phyloP scores from a whole-genome alignment of 1,284 basidiomycete genomes.

The Cystobasidium sp. region DNA sequence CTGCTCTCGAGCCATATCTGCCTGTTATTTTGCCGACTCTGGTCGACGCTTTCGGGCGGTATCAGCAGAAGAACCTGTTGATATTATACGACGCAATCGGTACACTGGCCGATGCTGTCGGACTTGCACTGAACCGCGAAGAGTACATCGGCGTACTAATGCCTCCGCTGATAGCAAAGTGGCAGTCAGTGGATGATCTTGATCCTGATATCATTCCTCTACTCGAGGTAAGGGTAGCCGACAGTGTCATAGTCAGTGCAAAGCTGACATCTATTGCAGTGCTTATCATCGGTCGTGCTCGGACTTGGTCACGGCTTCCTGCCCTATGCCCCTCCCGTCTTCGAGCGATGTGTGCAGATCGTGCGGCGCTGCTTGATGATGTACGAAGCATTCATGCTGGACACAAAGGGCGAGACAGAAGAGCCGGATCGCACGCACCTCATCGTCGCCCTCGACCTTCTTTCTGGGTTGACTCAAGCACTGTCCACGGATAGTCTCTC shows the following conservation, averaged over 20 bases:
- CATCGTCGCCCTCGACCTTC: constrained; percentile 92
- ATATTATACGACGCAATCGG: constrained; percentile 98
- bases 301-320: constrained; percentile 91
- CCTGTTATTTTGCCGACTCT: constrained; percentile 93
- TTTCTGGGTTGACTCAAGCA: constrained; percentile 94
- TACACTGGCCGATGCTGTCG: constrained; percentile 95
- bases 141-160: constrained; percentile 92
- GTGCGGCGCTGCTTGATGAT: constrained; percentile 78
- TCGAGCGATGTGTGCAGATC: constrained; percentile 85
- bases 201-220: constrained; percentile 93
- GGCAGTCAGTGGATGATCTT: constrained; percentile 84
- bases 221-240: constrained; percentile 69
- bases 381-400: constrained; percentile 62
- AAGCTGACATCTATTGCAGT: constrained; percentile 63
- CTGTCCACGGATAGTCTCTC: constrained; percentile 76
- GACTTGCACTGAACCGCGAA: constrained; percentile 80
- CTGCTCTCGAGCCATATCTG: constrained; percentile 86
- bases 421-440: constrained; percentile 95
- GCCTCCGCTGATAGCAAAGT: constrained; percentile 89
- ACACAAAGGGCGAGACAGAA: constrained; percentile 62
- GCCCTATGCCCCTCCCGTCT: constrained; percentile 87
- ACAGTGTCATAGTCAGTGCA: neutral
- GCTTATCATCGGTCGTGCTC: constrained; percentile 95
- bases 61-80: constrained; percentile 99
- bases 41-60: constrained; percentile 94